Conservation (phyloP, 495 filamentous ascomycete species). For the Aspergillus mulundensis region DNA sequence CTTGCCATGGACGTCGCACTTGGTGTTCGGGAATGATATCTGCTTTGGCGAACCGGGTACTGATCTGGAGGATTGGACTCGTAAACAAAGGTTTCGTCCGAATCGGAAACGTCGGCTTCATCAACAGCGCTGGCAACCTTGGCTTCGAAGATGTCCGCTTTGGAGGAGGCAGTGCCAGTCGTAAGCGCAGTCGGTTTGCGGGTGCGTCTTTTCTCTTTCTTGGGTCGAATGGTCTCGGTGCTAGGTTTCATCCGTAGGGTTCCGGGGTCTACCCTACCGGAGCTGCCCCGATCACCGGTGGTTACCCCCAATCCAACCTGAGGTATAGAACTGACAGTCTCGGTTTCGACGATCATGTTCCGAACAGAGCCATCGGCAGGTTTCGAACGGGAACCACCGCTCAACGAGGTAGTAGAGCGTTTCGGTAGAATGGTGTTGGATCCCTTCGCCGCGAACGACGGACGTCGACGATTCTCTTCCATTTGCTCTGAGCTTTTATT, state of each 20-base stretch:
- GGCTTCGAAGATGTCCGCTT: constrained; percentile 96
- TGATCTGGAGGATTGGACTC: constrained; percentile 94
- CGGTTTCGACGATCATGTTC: constrained; percentile 98
- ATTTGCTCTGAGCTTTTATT: constrained; percentile 40
- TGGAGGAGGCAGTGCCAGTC: constrained; percentile 69
- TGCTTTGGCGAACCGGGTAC: constrained; percentile 63
- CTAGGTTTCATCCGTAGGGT: constrained; percentile 85
- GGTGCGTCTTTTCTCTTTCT: constrained; percentile 80
- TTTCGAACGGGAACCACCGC: constrained; percentile 49
- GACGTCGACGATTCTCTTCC: constrained; percentile 31
- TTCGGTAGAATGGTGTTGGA: constrained; percentile 40
- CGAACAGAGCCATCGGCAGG: constrained; percentile 69
- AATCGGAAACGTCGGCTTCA: constrained; percentile 88
- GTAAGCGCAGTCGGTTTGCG: constrained; percentile 62
- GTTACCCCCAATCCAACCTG: constrained; percentile 77
- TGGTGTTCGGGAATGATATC: constrained; percentile 92
- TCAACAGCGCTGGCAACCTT: constrained; percentile 94
- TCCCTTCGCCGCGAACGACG: constrained; percentile 21
- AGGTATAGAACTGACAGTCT: constrained; percentile 88
- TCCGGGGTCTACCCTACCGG: constrained; percentile 53
- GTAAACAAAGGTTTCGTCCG: constrained; percentile 98
- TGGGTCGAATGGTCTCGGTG: constrained; percentile 88
- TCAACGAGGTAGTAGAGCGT: constrained; percentile 47
- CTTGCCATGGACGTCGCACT: constrained; percentile 89
- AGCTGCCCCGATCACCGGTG: constrained; percentile 54